phyloP scores from a whole-genome alignment of 1,139 yeast species.

The Pichia kudriavzevii region DNA sequence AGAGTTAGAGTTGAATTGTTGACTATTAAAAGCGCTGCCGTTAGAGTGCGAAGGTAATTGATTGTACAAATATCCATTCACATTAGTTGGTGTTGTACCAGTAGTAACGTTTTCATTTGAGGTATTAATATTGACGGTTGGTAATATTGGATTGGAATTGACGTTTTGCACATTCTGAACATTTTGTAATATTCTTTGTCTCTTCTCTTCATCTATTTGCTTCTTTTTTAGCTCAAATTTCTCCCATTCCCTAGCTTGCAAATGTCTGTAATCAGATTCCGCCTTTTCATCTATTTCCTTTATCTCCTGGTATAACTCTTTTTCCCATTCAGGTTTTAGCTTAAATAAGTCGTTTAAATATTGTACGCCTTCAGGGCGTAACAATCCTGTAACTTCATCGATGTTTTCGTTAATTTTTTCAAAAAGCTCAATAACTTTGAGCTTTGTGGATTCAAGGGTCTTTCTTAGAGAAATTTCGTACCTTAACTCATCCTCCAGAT shows the following conservation, averaged over 20 bases:
- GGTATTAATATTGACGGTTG: no score
- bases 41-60: conserved; percentile 8
- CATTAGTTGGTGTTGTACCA: conserved; percentile 11
- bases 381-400: conserved; percentile 29
- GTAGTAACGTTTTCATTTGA: no score
- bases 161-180: no score
- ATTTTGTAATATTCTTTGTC: no score
- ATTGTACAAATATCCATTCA: conserved; percentile 10
- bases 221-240: conserved; percentile 18
- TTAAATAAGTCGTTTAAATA: conserved; percentile 22
- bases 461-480: conserved; percentile 26
- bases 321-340: conserved; percentile 26
- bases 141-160: no score
- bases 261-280: conserved; percentile 32
- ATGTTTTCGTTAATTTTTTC: conserved; percentile 24
- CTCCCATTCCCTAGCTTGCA: conserved; percentile 21
- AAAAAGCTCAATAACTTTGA: conserved; percentile 25
- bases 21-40: conserved; percentile 1
- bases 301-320: conserved; percentile 26
- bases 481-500: conserved; percentile 35
- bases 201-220: conserved; percentile 17
- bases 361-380: conserved; percentile 28
- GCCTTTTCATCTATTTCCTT: conserved; percentile 25
- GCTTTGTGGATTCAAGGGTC: conserved; percentile 25
- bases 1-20: conserved; percentile 4